Percentiles rank a stretch among this genome's conserved stretches.
phyloP scores from a whole-genome alignment of 345 rosid genomes.

The Murraya paniculata region DNA sequence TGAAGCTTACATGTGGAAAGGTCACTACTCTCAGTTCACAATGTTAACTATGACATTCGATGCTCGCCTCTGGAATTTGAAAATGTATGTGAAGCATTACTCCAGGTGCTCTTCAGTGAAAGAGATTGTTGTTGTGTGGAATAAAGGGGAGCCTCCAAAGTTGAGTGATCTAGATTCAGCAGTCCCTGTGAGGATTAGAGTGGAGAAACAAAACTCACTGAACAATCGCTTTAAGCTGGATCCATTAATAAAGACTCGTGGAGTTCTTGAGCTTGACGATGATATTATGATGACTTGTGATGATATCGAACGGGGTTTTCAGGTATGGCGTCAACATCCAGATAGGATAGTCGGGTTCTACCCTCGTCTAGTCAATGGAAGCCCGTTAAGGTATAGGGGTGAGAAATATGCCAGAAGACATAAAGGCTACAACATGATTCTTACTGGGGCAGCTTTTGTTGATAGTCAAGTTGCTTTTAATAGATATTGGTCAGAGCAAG shows the following conservation, averaged over 20 bases:
- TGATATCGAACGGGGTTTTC: conserved; percentile 78
- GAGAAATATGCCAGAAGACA: conserved; percentile 76
- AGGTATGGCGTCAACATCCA: conserved; percentile 83
- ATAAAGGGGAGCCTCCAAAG: conserved; percentile 80
- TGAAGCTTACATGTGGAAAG: conserved; percentile 60
- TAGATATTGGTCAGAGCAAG: conserved; percentile 62
- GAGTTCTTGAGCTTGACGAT: conserved; percentile 92
- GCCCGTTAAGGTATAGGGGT: conserved; percentile 58
- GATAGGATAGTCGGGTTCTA: conserved; percentile 88
- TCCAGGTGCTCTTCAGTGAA: conserved; percentile 88
- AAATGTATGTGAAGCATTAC: conserved; percentile 86
- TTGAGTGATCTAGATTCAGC: conserved; percentile 65
- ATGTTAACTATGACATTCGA: conserved; percentile 90
- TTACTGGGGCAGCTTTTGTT: conserved; percentile 93
- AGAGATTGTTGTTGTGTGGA: conserved; percentile 96
- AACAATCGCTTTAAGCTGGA: conserved; percentile 87
- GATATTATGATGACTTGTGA: conserved; percentile 94
- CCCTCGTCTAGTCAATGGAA: conserved; percentile 62
- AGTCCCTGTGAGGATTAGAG: conserved; percentile 85
- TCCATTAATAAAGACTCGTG: conserved; percentile 63
- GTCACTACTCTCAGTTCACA: conserved; percentile 85
- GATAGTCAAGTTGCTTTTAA: conserved; percentile 59
- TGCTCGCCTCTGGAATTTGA: conserved; percentile 97
- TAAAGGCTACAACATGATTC: conserved; percentile 82
- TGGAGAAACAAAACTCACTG: conserved; percentile 65